Evolutionary conservation across 768 basidiomycete species (phyloP), one percentile per base, ranked within the genome.

Genomic region (Podaxis carcinomalis): DNA sequence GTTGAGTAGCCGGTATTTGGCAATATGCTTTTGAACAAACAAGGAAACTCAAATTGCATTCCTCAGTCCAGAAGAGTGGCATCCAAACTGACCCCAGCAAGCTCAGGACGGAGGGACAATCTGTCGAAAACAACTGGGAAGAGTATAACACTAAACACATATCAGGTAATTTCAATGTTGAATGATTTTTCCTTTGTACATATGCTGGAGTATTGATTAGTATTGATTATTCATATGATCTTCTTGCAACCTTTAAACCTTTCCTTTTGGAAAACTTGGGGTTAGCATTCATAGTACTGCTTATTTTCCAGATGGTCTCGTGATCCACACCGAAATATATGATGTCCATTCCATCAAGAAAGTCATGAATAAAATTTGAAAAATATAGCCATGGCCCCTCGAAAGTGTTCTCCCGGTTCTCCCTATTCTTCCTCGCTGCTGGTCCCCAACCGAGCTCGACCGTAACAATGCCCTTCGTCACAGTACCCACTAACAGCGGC

Each of bases 381-480:
- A 44, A 44, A n/a, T 5, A 7, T 44, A 19, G 42, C 6, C n/a
- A 16, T 19, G 42, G n/a, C 16, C 19, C 42, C 42, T 44, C 42
- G 42, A 44, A 16, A 9, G n/a, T 19, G 19, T 44, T 44, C 6
- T 44, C 16, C 14, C 19, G 7, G 16, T 19, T 19, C 2, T 44
- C 42, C 42, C 6, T n/a, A 44, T 14, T 7, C 9, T 44, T 44
- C n/a, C n/a, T 44, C 39, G 39, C 16, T 3, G 16, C 39, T 32
- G 16, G 39, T 14, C 39, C 2, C 19, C 19, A n/a, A n/a, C n/a
- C n/a, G 19, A 16, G 19, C 19, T 44, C 42, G 16, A 16, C 4
- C 42, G 51, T 39, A 49, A 6, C 27, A 6, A 77, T 77, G 76
- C 74, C 74, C 10, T 62, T 56, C 46, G 63, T 77, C 53, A 66